Evolutionary conservation across 164 flowering plant species (phyloP), one percentile per base, ranked within the genome.

Genomic region (Euptelea pleiosperma): DNA sequence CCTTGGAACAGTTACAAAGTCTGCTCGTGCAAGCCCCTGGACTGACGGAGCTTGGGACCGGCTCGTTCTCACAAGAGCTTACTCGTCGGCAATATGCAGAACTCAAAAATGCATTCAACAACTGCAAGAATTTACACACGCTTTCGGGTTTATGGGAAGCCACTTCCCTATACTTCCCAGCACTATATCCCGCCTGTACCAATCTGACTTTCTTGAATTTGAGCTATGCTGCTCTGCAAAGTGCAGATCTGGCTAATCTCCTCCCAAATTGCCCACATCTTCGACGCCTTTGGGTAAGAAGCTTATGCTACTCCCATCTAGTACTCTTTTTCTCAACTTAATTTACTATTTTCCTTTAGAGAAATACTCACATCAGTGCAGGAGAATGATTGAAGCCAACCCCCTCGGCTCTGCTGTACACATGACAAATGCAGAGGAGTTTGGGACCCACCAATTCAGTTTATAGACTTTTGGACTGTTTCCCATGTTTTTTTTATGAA

Each of bases 111-210:
- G 79, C 82, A 24, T 85, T 90, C 56, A 67, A 22, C 19, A 71
- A 60, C 59, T 83, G 82, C 73, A 78, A 70, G 64, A 74, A 73
- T 52, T 67, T 87, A 15, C 73, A 74, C 8, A 70, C 75, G 6
- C 73, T 90, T 16, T 83, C 88, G 7, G 97, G 97, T 49, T 79
- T 90, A 40, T 82, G 84, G 82, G 90, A 85, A 37, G 85, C 75
- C 12, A 63, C 64, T 39, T 62, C 79, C 0, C 28, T 52, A 1
- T 72, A 77, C 75, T 81, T 90, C 18, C 87, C 85, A 9, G 75
- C 55, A 52, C 49, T 90, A 4, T 83, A 80, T 61, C 71, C 80
- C 12, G 86, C 77, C 22, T 83, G 88, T 53, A 14, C 64, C 18
- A 72, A 72, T 57, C 54, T 90, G 52, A 77, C 84, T n/a, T 90